Evolutionary conservation across 2,329 filamentous ascomycete species (phyloP).

Genomic region (Aspergillus hortae): DNA sequence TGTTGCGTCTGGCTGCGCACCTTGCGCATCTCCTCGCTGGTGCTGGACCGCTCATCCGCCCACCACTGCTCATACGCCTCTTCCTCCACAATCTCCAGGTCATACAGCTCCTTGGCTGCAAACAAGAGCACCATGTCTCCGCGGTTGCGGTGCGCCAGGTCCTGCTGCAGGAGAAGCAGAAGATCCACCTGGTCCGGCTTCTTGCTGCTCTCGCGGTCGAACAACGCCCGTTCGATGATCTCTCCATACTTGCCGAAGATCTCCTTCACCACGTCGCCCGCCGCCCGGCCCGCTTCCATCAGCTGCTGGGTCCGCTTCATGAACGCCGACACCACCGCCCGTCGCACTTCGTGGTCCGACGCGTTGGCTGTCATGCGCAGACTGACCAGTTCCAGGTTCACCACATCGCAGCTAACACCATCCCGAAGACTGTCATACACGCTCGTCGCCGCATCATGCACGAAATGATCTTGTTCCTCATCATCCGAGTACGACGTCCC

Average conservation of each 20-base stretch:
- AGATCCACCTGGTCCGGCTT: slow-evolving; percentile 80
- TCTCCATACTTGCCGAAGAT: slow-evolving; percentile 63
- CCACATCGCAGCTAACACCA: slow-evolving; percentile 71
- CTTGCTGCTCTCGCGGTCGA: slow-evolving; percentile 49
- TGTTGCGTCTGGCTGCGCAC: slow-evolving; percentile 71
- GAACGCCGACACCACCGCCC: slow-evolving; percentile 80
- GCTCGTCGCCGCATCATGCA: slow-evolving; percentile 79
- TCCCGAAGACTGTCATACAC: slow-evolving; percentile 80
- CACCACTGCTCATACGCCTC: slow-evolving; percentile 89
- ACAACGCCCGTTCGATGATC: slow-evolving; percentile 57
- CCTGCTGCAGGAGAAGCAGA: slow-evolving; percentile 74
- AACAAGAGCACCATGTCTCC: slow-evolving; percentile 69
- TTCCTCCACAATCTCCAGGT: slow-evolving; percentile 79
- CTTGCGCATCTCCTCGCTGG: slow-evolving; percentile 64
- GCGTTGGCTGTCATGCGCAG: slow-evolving; percentile 89
- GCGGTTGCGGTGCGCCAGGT: slow-evolving; percentile 63
- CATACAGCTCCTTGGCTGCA: slow-evolving; percentile 79
- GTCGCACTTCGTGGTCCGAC: slow-evolving; percentile 81
- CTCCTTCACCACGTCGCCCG: slow-evolving; percentile 61
- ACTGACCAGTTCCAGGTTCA: slow-evolving; percentile 89
- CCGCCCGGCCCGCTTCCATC: slow-evolving; percentile 54
- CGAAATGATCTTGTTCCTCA: slow-evolving; percentile 64
- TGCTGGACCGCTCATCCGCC: slow-evolving; percentile 67
- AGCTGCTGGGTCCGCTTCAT: slow-evolving; percentile 76
- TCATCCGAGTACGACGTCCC: slow-evolving; percentile 68